These are phyloP conservation scores for Geosmithia morbida DNA, from an alignment of 2,329 filamentous ascomycete genomes.

Conservation along the genomic window DNA sequence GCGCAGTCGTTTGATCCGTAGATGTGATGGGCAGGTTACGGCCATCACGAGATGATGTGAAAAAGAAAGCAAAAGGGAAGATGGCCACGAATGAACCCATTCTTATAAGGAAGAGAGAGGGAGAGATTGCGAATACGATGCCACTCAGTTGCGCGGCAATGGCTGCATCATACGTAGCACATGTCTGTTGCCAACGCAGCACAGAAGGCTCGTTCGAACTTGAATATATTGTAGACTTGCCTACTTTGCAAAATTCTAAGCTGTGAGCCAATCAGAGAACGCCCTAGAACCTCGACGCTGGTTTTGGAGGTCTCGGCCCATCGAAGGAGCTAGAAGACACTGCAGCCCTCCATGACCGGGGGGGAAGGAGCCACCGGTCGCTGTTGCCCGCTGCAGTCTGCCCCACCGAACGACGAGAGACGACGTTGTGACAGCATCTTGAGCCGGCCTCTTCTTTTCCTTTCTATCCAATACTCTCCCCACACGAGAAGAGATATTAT, in stretches of 20 bases:
- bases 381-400: not conserved
- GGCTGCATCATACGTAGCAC: too few relatives aligned
- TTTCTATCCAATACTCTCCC: not conserved
- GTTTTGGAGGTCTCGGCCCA: not conserved
- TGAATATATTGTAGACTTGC: too few relatives aligned
- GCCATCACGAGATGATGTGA: too few relatives aligned
- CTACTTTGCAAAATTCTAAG: too few relatives aligned
- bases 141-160: too few relatives aligned
- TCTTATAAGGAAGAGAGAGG: too few relatives aligned
- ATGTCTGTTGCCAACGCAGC: too few relatives aligned
- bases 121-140: too few relatives aligned
- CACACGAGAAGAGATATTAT: not conserved
- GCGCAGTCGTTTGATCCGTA: not conserved
- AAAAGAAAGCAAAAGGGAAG: not conserved
- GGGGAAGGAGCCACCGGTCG: not conserved
- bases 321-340: constrained; percentile 6
- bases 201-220: too few relatives aligned
- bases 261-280: not conserved
- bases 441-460: not conserved
- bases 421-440: not conserved
- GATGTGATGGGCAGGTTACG: not conserved
- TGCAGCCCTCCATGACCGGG: not conserved
- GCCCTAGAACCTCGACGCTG: not conserved
- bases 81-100: too few relatives aligned
- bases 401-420: not conserved